Percentiles rank a stretch among this genome's conserved stretches.
Evolutionary conservation across 805 yeast species (phyloP).

Genomic region (Suhomyces tanzawaensis): DNA sequence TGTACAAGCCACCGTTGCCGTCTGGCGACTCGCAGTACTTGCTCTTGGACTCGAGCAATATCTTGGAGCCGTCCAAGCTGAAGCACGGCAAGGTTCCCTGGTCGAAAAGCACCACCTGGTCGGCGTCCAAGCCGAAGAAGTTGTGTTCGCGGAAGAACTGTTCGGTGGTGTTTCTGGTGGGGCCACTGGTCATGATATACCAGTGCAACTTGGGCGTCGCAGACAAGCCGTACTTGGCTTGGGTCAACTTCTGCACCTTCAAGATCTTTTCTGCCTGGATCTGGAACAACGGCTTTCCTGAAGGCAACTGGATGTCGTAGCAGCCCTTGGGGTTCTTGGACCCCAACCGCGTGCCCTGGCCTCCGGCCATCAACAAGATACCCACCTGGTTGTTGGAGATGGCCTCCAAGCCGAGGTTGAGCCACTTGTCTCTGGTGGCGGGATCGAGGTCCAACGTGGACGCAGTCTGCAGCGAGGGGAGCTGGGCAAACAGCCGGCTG

Average conservation of each 20-base stretch:
- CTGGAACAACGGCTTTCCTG: constrained; percentile 81
- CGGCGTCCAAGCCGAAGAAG: constrained; percentile 65
- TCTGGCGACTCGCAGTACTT: constrained; percentile 85
- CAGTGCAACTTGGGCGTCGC: constrained; percentile 52
- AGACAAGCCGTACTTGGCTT: constrained; percentile 21
- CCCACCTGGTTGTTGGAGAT: constrained; percentile 76
- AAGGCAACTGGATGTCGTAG: constrained; percentile 81
- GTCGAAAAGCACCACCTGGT: constrained; percentile 76
- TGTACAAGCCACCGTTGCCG: constrained; percentile 96
- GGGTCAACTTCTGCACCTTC: constrained; percentile 59
- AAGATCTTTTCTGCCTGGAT: constrained; percentile 85
- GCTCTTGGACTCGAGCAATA: constrained; percentile 57
- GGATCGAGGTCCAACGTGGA: constrained; percentile 46
- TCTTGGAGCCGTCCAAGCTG: constrained; percentile 61
- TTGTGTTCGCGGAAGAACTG: constrained; percentile 56
- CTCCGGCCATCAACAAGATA: constrained; percentile 94
- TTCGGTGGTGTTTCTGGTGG: constrained; percentile 78
- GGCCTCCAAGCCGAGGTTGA: constrained; percentile 59
- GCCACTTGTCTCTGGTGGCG: constrained; percentile 38
- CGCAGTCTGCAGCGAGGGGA: constrained; percentile 48
- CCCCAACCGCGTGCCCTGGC: constrained; percentile 96
- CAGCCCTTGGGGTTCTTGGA: constrained; percentile 92
- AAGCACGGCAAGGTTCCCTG: constrained; percentile 96
- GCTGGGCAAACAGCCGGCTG: constrained; percentile 38
- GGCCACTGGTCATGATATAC: constrained; percentile 94